A percentile compares a stretch with the other conserved stretches of the same genome.
These are phyloP conservation scores for Linnemannia elongata DNA, from an alignment of 192 early-diverging fungal species.

Conservation along the genomic window DNA sequence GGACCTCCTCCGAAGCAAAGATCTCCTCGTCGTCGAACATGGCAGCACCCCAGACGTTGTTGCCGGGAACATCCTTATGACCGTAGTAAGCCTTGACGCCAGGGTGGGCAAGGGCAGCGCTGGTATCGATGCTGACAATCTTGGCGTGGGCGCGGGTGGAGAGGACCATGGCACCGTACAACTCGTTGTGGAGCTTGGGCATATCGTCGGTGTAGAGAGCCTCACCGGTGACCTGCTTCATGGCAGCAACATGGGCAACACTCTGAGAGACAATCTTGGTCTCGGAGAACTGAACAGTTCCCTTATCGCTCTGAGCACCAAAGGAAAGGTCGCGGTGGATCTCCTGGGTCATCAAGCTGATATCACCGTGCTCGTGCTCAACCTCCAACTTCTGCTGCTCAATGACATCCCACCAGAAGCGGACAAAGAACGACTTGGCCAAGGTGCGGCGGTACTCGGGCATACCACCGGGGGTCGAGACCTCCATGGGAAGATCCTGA, in stretches of 20 bases:
- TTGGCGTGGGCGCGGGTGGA: conserved; percentile 76
- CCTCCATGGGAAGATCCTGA: conserved; percentile 61
- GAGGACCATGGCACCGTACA: conserved; percentile 77
- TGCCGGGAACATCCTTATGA: conserved; percentile 77
- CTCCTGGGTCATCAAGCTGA: conserved; percentile 55
- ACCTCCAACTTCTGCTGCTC: conserved; percentile 37
- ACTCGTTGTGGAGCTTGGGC: conserved; percentile 76
- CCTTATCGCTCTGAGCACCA: conserved; percentile 64
- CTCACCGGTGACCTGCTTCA: conserved; percentile 90
- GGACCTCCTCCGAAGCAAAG: conserved; percentile 78
- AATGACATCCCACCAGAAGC: conserved; percentile 76
- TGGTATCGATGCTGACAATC: conserved; percentile 74
- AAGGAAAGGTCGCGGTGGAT: conserved; percentile 62
- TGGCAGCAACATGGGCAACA: conserved; percentile 79
- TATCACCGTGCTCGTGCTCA: conserved; percentile 41
- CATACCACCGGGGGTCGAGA: conserved; percentile 75
- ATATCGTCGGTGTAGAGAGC: conserved; percentile 89
- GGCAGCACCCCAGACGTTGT: conserved; percentile 67
- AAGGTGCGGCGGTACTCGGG: conserved; percentile 75
- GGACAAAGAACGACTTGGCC: conserved; percentile 71
- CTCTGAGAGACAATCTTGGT: conserved; percentile 50
- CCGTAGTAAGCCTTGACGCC: conserved; percentile 80
- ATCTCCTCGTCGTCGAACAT: conserved; percentile 83
- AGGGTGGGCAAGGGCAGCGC: conserved; percentile 68
- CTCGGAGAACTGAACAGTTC: conserved; percentile 57